Evolutionary conservation across 148 eudicot genomes (phyloP).

Genomic region (Fagopyrum homotropicum): DNA sequence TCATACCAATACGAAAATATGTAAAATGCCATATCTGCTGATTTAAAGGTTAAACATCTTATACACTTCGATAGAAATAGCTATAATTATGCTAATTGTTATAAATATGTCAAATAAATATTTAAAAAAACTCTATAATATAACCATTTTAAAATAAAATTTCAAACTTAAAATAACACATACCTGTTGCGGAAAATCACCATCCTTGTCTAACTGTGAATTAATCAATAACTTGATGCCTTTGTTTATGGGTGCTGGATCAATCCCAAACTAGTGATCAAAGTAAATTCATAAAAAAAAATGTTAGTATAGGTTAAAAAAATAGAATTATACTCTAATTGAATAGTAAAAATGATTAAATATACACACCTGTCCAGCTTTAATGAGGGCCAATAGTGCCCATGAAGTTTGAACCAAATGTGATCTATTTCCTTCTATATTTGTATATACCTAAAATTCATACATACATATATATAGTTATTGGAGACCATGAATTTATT

Average conservation of each 20-base stretch:
- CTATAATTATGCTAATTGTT: too few species aligned
- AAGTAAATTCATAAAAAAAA: not conserved
- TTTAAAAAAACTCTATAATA: too few species aligned
- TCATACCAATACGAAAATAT: too few species aligned
- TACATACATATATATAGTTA: too few species aligned
- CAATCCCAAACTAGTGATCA: conserved; percentile 33
- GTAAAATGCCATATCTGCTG: too few species aligned
- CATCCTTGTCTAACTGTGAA: conserved; percentile 38
- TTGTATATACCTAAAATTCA: conserved; percentile 24
- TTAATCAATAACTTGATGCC: conserved; percentile 40
- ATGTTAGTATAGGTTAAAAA: not conserved
- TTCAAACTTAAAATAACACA: not conserved
- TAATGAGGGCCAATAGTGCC: conserved; percentile 60
- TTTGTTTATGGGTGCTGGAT: conserved; percentile 38
- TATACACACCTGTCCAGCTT: conserved; percentile 51
- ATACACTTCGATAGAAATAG: too few species aligned
- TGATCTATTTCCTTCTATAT: conserved; percentile 41
- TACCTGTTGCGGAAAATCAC: conserved; percentile 67
- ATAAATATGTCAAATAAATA: too few species aligned
- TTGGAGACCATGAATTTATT: not conserved
- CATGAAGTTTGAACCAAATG: conserved; percentile 57
- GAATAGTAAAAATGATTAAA: not conserved
- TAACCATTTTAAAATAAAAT: too few species aligned
- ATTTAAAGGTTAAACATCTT: too few species aligned
- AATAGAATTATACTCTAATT: not conserved